phyloP scores from a whole-genome alignment of 805 yeast species.

The Isabelozyma gotoi region DNA sequence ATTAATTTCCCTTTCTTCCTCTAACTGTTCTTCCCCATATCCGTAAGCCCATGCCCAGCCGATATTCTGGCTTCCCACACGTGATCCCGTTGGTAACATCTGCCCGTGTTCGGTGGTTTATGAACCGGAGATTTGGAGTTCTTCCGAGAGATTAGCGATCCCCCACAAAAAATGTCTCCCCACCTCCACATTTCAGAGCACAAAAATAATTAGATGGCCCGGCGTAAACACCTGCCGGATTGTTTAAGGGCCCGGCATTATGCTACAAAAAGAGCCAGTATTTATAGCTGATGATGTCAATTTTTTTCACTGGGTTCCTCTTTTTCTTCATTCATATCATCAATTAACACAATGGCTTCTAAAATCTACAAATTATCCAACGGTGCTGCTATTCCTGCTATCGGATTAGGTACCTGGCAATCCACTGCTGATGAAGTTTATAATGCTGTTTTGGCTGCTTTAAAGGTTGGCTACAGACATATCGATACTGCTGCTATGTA shows the following conservation, averaged over 20 bases:
- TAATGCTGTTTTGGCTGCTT: slow-evolving; percentile 56
- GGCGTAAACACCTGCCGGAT: not conserved
- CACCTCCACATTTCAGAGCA: not conserved
- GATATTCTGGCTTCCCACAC: too few relatives aligned
- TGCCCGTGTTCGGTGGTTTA: too few relatives aligned
- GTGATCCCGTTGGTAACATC: too few relatives aligned
- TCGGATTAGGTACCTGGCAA: slow-evolving; percentile 21
- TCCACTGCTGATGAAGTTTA: slow-evolving; percentile 54
- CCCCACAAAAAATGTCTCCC: not conserved
- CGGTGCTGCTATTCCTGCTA: slow-evolving; percentile 12
- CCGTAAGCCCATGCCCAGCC: too few relatives aligned
- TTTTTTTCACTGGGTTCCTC: too few relatives aligned
- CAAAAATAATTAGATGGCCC: not conserved
- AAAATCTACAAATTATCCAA: slow-evolving; percentile 2
- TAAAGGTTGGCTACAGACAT: slow-evolving; percentile 67
- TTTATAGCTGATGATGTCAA: not conserved
- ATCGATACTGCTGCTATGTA: slow-evolving; percentile 76
- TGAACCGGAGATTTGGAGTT: too few relatives aligned
- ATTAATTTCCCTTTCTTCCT: too few relatives aligned
- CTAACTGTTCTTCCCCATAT: too few relatives aligned
- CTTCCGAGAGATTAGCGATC: not conserved
- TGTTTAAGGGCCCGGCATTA: not conserved
- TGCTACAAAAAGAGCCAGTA: too few relatives aligned
- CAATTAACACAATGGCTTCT: not conserved
- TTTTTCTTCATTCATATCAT: not conserved